These are phyloP conservation scores for Eruca vesicaria DNA, from an alignment of 441 rosid genomes.

Conservation along the genomic window DNA sequence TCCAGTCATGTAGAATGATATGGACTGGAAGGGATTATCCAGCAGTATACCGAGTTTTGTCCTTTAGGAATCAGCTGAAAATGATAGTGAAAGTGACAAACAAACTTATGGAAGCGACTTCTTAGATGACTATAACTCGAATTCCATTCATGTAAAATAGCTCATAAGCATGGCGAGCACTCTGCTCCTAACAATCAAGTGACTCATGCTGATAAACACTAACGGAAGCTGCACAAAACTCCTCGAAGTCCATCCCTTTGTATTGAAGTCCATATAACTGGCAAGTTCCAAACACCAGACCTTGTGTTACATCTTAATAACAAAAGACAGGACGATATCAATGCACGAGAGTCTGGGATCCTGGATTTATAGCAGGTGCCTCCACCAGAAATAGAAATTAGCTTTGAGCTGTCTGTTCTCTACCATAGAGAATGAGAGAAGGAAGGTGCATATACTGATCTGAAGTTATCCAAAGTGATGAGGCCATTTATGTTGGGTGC, in stretches of 20 bases:
- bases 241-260: constrained; percentile 91
- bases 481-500: too few relatives aligned
- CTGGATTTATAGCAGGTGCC: constrained; percentile 75
- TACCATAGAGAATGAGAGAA: background rate
- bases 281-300: constrained; percentile 9
- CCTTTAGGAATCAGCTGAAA: background rate
- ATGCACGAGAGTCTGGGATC: constrained; percentile 64
- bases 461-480: constrained; percentile 64
- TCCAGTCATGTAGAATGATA: constrained; percentile 82
- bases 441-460: constrained; percentile 47
- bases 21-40: constrained; percentile 87
- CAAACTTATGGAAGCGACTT: constrained; percentile 81
- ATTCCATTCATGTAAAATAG: constrained; percentile 84
- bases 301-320: background rate
- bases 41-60: constrained; percentile 71
- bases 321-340: constrained; percentile 39
- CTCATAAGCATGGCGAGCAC: constrained; percentile 71
- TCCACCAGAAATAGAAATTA: constrained; percentile 34
- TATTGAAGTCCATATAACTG: constrained; percentile 79
- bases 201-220: constrained; percentile 93
- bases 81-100: background rate
- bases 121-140: constrained; percentile 79
- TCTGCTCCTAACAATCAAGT: constrained; percentile 78
- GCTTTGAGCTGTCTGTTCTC: constrained; percentile 22
- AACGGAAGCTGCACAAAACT: constrained; percentile 93